These are phyloP conservation scores for Paratinospora sagittata DNA, from an alignment of 164 flowering plant genomes.

Conservation along the genomic window DNA sequence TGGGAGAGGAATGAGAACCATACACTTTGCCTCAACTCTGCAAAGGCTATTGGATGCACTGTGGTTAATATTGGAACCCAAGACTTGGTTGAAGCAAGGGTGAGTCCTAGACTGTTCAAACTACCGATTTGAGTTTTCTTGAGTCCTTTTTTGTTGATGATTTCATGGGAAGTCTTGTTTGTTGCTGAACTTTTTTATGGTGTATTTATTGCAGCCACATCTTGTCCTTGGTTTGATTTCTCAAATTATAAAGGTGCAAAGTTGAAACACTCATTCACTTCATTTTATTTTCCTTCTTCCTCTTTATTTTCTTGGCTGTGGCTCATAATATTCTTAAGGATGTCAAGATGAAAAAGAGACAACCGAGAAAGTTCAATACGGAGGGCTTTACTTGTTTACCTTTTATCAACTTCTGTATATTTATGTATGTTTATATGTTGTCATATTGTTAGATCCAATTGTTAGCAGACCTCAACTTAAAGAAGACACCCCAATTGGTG, in stretches of 20 bases:
- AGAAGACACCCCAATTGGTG: conserved; percentile 92
- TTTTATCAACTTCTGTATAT: not conserved
- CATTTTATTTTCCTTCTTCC: not conserved
- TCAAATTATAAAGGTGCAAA: conserved; percentile 86
- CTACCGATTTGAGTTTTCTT: not conserved
- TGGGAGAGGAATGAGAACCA: conserved; percentile 99
- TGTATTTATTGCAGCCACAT: conserved; percentile 62
- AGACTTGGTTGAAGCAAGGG: conserved; percentile 90
- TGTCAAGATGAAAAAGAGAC: not conserved
- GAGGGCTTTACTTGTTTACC: not conserved
- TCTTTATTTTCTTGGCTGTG: not conserved
- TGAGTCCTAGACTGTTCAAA: conserved; percentile 29
- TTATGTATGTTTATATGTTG: not conserved
- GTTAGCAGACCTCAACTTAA: conserved; percentile 85
- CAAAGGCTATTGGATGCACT: conserved; percentile 96
- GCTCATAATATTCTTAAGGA: not conserved
- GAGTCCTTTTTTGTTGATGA: not conserved
- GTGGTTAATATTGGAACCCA: conserved; percentile 93
- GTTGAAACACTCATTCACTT: not conserved
- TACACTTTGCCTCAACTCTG: conserved; percentile 93
- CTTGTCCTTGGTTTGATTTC: conserved; percentile 85
- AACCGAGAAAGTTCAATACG: not conserved
- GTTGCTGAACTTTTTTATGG: conserved; percentile 7
- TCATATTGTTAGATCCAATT: conserved; percentile 70
- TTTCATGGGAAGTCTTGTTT: not conserved